A percentile compares a stretch with the other conserved stretches of the same genome.
Conservation (phyloP, 225 moss, liverwort and hornwort genomes). For the Ulota crispa region DNA sequence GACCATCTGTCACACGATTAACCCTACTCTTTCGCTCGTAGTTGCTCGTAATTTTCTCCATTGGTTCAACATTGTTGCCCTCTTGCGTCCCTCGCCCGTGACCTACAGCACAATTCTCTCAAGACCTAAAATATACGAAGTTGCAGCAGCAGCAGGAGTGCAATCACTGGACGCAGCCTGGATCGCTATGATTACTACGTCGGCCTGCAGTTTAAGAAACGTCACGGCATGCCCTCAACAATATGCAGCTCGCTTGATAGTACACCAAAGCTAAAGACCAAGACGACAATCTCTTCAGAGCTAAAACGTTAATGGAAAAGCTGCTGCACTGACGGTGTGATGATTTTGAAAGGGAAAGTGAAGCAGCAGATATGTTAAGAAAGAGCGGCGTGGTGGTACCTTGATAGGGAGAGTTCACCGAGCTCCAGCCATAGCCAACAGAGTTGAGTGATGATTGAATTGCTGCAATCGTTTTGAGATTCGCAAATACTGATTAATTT, state of each 20-base stretch:
- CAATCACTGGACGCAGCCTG: neutral
- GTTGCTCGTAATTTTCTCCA: constrained; percentile 36
- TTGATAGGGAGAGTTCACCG: neutral
- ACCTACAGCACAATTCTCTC: constrained; percentile 18
- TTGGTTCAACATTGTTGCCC: constrained; percentile 29
- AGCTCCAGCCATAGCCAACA: constrained; percentile 16
- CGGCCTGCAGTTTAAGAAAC: neutral
- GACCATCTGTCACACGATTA: constrained; percentile 11
- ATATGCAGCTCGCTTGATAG: neutral
- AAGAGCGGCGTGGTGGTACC: neutral
- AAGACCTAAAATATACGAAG: neutral
- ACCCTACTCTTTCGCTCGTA: constrained; percentile 32
- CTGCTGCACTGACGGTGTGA: neutral
- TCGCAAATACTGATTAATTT: neutral
- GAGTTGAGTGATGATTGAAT: neutral
- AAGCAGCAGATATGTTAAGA: neutral
- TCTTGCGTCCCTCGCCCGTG: neutral
- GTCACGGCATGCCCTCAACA: neutral
- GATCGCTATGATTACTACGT: neutral
- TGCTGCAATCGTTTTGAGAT: neutral
- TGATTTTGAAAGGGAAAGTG: neutral
- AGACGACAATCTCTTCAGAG: neutral
- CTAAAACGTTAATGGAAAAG: neutral
- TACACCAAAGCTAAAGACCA: neutral
- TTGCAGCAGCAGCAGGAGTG: neutral